These are phyloP conservation scores for Aspergillus sp. DNA, from an alignment of 2,329 filamentous ascomycete species.

Conservation along the genomic window DNA sequence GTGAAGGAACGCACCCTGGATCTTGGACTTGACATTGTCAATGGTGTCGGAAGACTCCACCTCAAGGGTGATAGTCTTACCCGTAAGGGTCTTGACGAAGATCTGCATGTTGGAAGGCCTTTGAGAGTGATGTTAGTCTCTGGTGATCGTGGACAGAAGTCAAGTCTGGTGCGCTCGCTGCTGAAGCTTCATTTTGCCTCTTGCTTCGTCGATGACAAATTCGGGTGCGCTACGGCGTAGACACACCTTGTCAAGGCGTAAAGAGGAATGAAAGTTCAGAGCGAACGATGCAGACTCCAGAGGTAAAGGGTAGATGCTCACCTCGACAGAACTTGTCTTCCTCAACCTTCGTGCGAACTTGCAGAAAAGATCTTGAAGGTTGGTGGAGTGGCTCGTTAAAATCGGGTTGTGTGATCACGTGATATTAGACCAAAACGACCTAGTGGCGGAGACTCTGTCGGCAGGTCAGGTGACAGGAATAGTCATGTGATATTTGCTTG, in stretches of 20 bases:
- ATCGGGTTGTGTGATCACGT: slow-evolving; percentile 48
- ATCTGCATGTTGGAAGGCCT: slow-evolving; percentile 57
- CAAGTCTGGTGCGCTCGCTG: background rate
- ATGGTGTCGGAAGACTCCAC: slow-evolving; percentile 99
- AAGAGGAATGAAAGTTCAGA: background rate
- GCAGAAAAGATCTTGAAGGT: slow-evolving; percentile 31
- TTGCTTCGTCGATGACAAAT: background rate
- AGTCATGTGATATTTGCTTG: slow-evolving; percentile 2
- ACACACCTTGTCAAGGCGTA: background rate
- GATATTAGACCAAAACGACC: slow-evolving; percentile 8
- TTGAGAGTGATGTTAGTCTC: slow-evolving; percentile 22
- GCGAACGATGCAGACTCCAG: background rate
- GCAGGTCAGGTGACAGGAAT: slow-evolving; percentile 14
- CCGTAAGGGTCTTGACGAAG: slow-evolving; percentile 77
- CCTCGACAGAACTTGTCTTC: slow-evolving; percentile 66
- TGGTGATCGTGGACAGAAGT: background rate
- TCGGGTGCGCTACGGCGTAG: background rate
- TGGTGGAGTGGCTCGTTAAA: slow-evolving; percentile 40
- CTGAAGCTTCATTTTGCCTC: slow-evolving; percentile 4
- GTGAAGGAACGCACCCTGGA: slow-evolving; percentile 60
- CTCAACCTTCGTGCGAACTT: slow-evolving; percentile 56
- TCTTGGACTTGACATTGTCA: slow-evolving; percentile 99
- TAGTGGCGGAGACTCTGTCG: slow-evolving; percentile 21
- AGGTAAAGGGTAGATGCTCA: slow-evolving; percentile 39
- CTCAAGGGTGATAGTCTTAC: slow-evolving; percentile 99